Evolutionary conservation across 805 yeast genomes (phyloP).

Genomic region (Teunomyces cretensis): DNA sequence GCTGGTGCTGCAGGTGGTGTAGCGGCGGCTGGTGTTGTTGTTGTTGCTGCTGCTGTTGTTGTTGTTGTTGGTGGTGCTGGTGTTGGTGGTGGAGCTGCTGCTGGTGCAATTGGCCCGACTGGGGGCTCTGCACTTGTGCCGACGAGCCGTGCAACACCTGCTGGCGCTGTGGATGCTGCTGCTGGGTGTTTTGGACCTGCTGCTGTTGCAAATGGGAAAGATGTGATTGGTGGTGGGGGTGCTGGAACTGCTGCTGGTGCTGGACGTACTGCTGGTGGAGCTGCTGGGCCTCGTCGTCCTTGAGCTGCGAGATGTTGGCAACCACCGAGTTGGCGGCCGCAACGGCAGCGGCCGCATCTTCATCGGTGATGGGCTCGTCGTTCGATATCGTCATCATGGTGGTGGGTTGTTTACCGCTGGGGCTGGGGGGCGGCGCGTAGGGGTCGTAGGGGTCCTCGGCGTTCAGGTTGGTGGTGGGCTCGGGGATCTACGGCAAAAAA

Average conservation of each 20-base stretch:
- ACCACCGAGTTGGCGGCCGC: conserved; percentile 12
- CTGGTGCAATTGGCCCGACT: conserved; percentile 6
- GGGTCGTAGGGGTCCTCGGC: not conserved
- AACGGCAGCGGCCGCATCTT: conserved; percentile 12
- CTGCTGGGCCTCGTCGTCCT: conserved; percentile 12
- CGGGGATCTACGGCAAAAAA: not conserved
- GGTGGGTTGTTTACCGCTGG: conserved; percentile 1
- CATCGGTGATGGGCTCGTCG: conserved; percentile 11
- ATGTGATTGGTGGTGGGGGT: conserved; percentile 12
- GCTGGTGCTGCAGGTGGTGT: conserved; percentile 15
- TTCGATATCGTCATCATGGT: conserved; percentile 11
- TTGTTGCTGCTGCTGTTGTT: conserved; percentile 7
- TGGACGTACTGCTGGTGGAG: conserved; percentile 10
- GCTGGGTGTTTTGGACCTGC: conserved; percentile 7
- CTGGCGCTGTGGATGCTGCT: conserved; percentile 7
- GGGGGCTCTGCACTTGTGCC: not conserved
- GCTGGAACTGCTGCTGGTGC: conserved; percentile 13
- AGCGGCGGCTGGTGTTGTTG: conserved; percentile 8
- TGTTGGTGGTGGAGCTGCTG: conserved; percentile 7
- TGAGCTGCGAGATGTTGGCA: conserved; percentile 7
- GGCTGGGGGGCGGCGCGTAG: not conserved
- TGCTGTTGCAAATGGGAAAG: conserved; percentile 10
- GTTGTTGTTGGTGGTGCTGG: conserved; percentile 5
- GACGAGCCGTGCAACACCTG: conserved; percentile 3
- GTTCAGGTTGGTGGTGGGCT: not conserved